Conservation (phyloP, 768 basidiomycete genomes). For the Phanerodontia chrysosporium region DNA sequence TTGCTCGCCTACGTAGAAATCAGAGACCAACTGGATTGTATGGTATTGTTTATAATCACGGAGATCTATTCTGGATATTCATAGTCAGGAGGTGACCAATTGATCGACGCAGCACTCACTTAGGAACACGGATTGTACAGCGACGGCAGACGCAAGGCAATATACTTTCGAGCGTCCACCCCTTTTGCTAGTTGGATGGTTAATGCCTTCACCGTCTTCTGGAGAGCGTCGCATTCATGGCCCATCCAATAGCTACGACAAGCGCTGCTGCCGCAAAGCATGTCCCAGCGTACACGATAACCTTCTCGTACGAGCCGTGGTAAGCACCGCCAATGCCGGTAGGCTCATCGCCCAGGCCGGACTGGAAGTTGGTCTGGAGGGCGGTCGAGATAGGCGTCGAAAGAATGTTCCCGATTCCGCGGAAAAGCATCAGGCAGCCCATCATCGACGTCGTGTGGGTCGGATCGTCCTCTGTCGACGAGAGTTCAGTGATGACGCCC, state of each 20-base stretch:
- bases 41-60: too few species aligned
- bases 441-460: slow-evolving; percentile 17
- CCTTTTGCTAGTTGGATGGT: too few species aligned
- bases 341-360: not conserved
- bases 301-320: slow-evolving; percentile 21
- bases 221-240: not conserved
- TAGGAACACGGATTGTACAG: too few species aligned
- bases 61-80: too few species aligned
- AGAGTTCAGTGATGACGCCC: too few species aligned
- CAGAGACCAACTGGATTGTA: too few species aligned
- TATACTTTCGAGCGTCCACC: too few species aligned
- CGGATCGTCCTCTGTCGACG: slow-evolving; percentile 22
- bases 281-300: slow-evolving; percentile 27
- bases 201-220: not conserved
- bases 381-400: slow-evolving; percentile 25
- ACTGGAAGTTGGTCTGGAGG: slow-evolving; percentile 4
- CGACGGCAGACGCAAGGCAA: too few species aligned
- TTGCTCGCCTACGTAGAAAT: too few species aligned
- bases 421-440: slow-evolving; percentile 21
- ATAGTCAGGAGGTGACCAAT: too few species aligned
- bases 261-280: slow-evolving; percentile 28
- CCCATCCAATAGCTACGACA: slow-evolving; percentile 19
- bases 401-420: slow-evolving; percentile 25
- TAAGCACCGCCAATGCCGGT: slow-evolving; percentile 4
- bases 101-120: too few species aligned